Conservation (phyloP, 345 rosid species). For the Boechera divaricarpa region DNA sequence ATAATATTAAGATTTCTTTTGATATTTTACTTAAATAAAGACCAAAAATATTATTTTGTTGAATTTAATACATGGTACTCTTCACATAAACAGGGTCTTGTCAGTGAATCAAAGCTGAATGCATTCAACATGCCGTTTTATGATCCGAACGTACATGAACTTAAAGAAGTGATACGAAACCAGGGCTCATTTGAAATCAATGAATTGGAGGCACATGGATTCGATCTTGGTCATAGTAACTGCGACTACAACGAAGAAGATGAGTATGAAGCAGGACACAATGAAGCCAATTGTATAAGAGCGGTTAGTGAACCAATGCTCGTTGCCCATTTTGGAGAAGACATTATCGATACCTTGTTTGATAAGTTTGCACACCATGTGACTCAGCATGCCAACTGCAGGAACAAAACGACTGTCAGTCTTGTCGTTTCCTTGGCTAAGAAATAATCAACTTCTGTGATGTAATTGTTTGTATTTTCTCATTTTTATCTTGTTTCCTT, state of each 20-base stretch:
- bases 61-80: background rate
- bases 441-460: slow-evolving; percentile 4
- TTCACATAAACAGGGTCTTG: slow-evolving; percentile 42
- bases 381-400: slow-evolving; percentile 22
- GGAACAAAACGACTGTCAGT: slow-evolving; percentile 28
- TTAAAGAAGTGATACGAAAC: slow-evolving; percentile 35
- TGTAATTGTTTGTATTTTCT: background rate
- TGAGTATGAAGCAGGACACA: slow-evolving; percentile 25
- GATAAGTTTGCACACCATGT: slow-evolving; percentile 44
- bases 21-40: background rate
- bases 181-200: slow-evolving; percentile 52
- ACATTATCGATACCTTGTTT: slow-evolving; percentile 40
- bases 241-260: background rate
- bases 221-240: slow-evolving; percentile 33
- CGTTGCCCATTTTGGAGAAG: slow-evolving; percentile 43
- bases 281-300: slow-evolving; percentile 45
- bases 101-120: slow-evolving; percentile 49
- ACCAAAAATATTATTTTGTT: background rate
- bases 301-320: slow-evolving; percentile 45
- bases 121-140: slow-evolving; percentile 54
- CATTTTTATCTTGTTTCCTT: background rate
- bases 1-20: background rate
- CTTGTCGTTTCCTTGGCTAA: slow-evolving; percentile 38
- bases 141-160: slow-evolving; percentile 44
- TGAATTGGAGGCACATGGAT: slow-evolving; percentile 36